phyloP scores from a whole-genome alignment of 257 asterid species.

The Sherardia arvensis region DNA sequence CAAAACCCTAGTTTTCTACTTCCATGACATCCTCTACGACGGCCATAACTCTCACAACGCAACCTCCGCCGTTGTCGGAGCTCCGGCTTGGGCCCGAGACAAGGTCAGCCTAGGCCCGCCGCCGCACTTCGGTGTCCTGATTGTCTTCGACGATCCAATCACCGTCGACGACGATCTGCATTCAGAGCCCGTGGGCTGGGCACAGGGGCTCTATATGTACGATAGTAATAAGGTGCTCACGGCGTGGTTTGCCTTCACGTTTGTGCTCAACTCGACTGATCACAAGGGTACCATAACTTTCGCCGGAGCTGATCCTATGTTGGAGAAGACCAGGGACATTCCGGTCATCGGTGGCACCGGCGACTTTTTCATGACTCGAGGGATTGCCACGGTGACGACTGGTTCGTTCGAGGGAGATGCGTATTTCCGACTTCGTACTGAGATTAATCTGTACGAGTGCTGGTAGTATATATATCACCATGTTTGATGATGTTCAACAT shows the following conservation, averaged over 20 bases:
- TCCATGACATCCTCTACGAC: conserved; percentile 33
- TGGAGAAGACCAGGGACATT: conserved; percentile 35
- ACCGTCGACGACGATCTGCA: conserved; percentile 31
- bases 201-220: conserved; percentile 48
- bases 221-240: conserved; percentile 22
- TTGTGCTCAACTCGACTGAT: conserved; percentile 27
- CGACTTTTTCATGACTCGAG: conserved; percentile 35
- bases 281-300: conserved; percentile 32
- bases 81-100: conserved; percentile 33
- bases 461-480: too few species aligned
- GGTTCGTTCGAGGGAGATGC: conserved; percentile 37
- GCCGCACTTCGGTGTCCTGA: conserved; percentile 32
- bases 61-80: conserved; percentile 27
- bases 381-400: conserved; percentile 34
- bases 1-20: conserved; percentile 21
- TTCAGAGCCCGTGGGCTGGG: conserved; percentile 35
- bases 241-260: conserved; percentile 38
- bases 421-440: conserved; percentile 30
- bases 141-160: conserved; percentile 41
- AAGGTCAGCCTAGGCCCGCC: conserved; percentile 18
- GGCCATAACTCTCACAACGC: conserved; percentile 31
- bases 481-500: too few species aligned
- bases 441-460: conserved; percentile 38
- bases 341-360: conserved; percentile 46
- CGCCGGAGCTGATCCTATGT: conserved; percentile 36